Percentiles rank a stretch among this genome's conserved stretches.
Conservation (phyloP, 2,329 filamentous ascomycete species). For the Kalaharituber pfeilii region DNA sequence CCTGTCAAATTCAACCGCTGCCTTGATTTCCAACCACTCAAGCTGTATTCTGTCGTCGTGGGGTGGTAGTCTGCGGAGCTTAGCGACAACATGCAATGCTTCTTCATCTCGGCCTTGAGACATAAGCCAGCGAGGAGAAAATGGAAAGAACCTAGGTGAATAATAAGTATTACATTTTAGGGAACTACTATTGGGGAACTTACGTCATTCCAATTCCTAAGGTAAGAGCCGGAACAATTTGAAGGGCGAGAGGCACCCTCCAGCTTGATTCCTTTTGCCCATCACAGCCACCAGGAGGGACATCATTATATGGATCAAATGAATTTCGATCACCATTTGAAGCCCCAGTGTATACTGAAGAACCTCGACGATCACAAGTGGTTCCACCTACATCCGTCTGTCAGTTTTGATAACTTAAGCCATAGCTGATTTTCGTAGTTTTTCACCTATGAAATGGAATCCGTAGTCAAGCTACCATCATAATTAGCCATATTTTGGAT, state of each 20-base stretch:
- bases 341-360: background rate
- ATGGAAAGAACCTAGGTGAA: slow-evolving; percentile 26
- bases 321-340: background rate
- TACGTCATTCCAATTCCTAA: slow-evolving; percentile 29
- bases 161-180: slow-evolving; percentile 30
- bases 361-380: background rate
- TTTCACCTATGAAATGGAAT: slow-evolving; percentile 2
- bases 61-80: slow-evolving; percentile 14
- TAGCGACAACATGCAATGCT: slow-evolving; percentile 31
- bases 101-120: slow-evolving; percentile 31
- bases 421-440: background rate
- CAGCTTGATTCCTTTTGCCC: slow-evolving; percentile 19
- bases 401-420: background rate
- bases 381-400: background rate
- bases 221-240: slow-evolving; percentile 29
- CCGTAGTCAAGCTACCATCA: slow-evolving; percentile 25
- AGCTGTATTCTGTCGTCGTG: slow-evolving; percentile 22
- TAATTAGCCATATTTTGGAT: background rate
- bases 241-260: slow-evolving; percentile 33
- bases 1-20: slow-evolving; percentile 28
- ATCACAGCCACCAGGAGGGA: background rate
- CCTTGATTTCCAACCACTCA: slow-evolving; percentile 29
- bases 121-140: slow-evolving; percentile 33
- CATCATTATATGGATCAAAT: slow-evolving; percentile 25
- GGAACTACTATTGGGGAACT: slow-evolving; percentile 38